These are phyloP conservation scores for Rhamnella rubrinervis DNA, from an alignment of 331 rosid species.

Conservation along the genomic window DNA sequence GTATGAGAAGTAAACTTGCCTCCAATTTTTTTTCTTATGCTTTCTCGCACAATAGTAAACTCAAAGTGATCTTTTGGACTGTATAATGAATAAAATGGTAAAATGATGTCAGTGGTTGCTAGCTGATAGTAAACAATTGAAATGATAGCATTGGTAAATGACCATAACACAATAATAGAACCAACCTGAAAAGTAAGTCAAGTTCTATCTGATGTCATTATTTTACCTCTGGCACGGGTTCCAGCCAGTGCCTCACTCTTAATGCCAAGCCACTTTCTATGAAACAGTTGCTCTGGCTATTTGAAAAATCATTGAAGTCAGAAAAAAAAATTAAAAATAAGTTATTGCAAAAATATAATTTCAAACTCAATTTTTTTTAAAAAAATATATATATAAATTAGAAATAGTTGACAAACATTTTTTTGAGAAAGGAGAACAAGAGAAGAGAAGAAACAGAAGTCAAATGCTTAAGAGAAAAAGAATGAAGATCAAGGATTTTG, in stretches of 20 bases:
- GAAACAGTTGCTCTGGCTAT: slow-evolving; percentile 99
- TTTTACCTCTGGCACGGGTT: slow-evolving; percentile 88
- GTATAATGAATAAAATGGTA: slow-evolving; percentile 21
- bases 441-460: background rate
- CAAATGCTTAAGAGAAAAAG: background rate
- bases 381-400: background rate
- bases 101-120: slow-evolving; percentile 5
- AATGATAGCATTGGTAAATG: slow-evolving; percentile 7
- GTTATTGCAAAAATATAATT: slow-evolving; percentile 19
- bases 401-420: background rate
- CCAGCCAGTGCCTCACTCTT: slow-evolving; percentile 94
- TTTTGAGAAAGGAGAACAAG: background rate
- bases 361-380: background rate
- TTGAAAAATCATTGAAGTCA: slow-evolving; percentile 53
- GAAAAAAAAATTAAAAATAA: slow-evolving; percentile 21
- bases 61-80: slow-evolving; percentile 89
- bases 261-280: slow-evolving; percentile 74
- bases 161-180: slow-evolving; percentile 6
- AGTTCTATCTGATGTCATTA: slow-evolving; percentile 65
- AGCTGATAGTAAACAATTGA: slow-evolving; percentile 8
- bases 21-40: slow-evolving; percentile 75
- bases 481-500: background rate
- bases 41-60: slow-evolving; percentile 86
- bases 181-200: slow-evolving; percentile 88
- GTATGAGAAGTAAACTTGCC: slow-evolving; percentile 42